Evolutionary conservation across 768 basidiomycete species (phyloP), one percentile per base, ranked within the genome.

Genomic region (Tylopilus felleus): DNA sequence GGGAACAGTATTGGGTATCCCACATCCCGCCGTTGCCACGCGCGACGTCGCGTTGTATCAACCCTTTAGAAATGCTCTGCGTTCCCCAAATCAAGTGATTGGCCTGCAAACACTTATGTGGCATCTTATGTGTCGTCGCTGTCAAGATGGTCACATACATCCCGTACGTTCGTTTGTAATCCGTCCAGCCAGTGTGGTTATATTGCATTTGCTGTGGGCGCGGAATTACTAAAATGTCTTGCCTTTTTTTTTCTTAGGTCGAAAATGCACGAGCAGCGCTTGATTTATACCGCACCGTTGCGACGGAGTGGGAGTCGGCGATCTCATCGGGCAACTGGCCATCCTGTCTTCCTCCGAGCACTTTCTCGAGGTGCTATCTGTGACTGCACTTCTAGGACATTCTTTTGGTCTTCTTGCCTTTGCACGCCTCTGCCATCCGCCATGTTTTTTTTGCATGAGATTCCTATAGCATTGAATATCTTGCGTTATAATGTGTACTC

Each of bases 31-130:
- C 16, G 84, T 86, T 8, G 75, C 77, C 46, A 92, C 90, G 13
- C 81, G 90, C 47, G 90, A 93, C 65, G 88, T 90, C 49, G 90
- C 84, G 4, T 71, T 93, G 29, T 93, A 90, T 70, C 65, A 88
- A 74, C 90, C 90, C 0, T 92, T 91, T 64, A 80, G 87, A 63
- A 86, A 83, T 52, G 80, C 86, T 2, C 71, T 92, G 49, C 80
- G 81, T 23, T 78, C 79, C 25, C 81, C 82, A 7, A 82, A 85
- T 63, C 84, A 87, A 60, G 68, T 83, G 46, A 73, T 90, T 56
- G 89, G 91, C 25, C 75, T 93, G 33, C 85, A 83, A 63, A 93
- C 91, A 5, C 75, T 93, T 16, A 81, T 84, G 66, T 91, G 88
- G 87, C 85, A 85, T 61, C 78, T 93, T 33, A 88, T 93, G 88